Evolutionary conservation across 169 alveolate genomes (phyloP), one percentile per base, ranked within the genome.

Genomic region (Plasmodium fragile): DNA sequence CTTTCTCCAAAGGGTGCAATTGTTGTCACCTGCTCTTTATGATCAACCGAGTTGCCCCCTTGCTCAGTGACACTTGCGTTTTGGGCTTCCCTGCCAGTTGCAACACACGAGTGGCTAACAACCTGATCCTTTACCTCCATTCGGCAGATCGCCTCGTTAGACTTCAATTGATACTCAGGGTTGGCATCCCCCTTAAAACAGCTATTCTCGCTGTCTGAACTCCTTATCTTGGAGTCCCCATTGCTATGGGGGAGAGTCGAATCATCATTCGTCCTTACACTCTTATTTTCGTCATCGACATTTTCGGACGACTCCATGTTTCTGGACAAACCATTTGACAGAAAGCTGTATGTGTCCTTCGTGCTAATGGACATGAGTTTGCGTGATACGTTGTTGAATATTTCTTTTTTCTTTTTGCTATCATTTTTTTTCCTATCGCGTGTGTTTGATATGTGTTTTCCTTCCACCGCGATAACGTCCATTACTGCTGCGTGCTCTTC

Each of bases 281-380:
- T 87, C 81, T 43, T 73, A 43, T 87, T 22, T 28, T 91, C 94
- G 45, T 80, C 94, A 59, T 91, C 69, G 5, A 18, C 18, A 65
- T 22, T 65, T 81, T 43, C 94, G 7, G 75, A 89, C 5, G 92
- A 80, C 36, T 13, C 73, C 25, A 22, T 41, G 41, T 91, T 71
- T 45, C 73, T 81, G 18, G 81, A 87, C 18, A 78, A 1, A 5
- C 32, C 93, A 45, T 49, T 71, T 22, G 94, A 91, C 53, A 81
- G 28, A 72, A 73, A 81, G 43, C 83, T 49, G 25, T 30, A 91
- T 13, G 92, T 91, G 45, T 81, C 92, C 83, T 91, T 91, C 53
- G 94, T 80, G 59, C 94, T 79, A 91, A 81, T 34, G 18, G 94
- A 91, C 92, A 81, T 91, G 59, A 91, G 83, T 77, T 91, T 79